Conservation (phyloP, 345 rosid genomes). For the Camelina laxa region DNA sequence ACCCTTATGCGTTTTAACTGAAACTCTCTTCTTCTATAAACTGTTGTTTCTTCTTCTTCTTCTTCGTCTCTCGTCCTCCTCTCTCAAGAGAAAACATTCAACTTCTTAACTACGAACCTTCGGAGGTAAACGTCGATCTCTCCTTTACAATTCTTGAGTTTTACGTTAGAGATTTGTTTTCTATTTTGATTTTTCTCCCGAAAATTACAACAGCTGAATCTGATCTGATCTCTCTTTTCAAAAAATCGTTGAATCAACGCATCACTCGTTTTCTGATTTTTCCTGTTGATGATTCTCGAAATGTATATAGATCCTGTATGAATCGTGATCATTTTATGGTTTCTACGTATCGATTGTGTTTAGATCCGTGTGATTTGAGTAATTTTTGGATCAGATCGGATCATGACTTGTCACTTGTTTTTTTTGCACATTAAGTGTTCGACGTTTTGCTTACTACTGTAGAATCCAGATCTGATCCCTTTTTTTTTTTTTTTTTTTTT, state of each 20-base stretch:
- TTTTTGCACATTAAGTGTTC: slow-evolving; percentile 1
- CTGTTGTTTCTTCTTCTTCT: too few species aligned
- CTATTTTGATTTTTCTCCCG: too few species aligned
- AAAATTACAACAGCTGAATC: too few species aligned
- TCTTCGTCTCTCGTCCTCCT: too few species aligned
- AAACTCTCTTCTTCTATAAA: background rate
- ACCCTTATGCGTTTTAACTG: slow-evolving; percentile 16
- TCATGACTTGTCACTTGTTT: slow-evolving; percentile 9
- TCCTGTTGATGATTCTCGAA: background rate
- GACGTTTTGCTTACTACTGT: background rate
- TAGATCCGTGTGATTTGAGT: slow-evolving; percentile 20
- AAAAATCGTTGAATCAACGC: too few species aligned
- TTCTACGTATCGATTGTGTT: background rate
- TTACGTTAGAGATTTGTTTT: too few species aligned
- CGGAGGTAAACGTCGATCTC: too few species aligned
- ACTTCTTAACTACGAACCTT: too few species aligned
- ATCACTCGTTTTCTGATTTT: background rate
- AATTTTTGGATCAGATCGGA: background rate
- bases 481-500: background rate
- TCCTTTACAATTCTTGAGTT: too few species aligned
- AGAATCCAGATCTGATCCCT: slow-evolving; percentile 29
- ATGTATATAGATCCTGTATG: slow-evolving; percentile 25
- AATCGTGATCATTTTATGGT: background rate
- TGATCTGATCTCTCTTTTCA: too few species aligned
- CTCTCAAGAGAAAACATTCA: too few species aligned